Conservation (phyloP, 2,329 filamentous ascomycete genomes). For the Endoconidiophora laricicola region DNA sequence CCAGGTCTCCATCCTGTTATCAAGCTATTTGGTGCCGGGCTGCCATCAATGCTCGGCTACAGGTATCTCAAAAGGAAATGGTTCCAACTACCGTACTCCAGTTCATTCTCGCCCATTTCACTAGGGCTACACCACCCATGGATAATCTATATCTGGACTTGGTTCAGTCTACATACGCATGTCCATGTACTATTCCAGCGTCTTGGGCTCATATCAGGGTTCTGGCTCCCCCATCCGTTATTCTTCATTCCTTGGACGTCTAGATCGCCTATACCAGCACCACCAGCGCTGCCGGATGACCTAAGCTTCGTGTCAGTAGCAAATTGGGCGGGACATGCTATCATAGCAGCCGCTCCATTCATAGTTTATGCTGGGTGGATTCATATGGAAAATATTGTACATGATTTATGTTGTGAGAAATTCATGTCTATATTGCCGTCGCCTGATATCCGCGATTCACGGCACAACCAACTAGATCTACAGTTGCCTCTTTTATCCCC, state of each 20-base stretch:
- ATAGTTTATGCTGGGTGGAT: constrained; percentile 29
- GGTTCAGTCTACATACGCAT: constrained; percentile 26
- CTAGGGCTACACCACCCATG: constrained; percentile 2
- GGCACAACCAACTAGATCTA: neutral
- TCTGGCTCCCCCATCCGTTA: constrained; percentile 26
- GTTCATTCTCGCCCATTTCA: constrained; percentile 1
- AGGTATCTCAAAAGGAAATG: constrained; percentile 7
- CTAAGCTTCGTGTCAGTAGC: constrained; percentile 24
- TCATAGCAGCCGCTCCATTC: constrained; percentile 30
- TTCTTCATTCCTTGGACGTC: constrained; percentile 40
- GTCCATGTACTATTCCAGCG: constrained; percentile 36
- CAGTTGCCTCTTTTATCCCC: neutral
- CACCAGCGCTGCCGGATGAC: constrained; percentile 27
- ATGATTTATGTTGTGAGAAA: neutral
- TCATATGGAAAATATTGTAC: constrained; percentile 16
- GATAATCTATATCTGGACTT: constrained; percentile 7
- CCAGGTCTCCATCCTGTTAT: constrained; percentile 19
- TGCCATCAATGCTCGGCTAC: constrained; percentile 24
- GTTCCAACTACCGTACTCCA: constrained; percentile 1
- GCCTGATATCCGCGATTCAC: neutral
- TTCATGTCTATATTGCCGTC: neutral
- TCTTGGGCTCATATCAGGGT: constrained; percentile 27
- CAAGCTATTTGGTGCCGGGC: constrained; percentile 22
- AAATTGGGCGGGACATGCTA: constrained; percentile 27
- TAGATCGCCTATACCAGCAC: constrained; percentile 31